Percentiles rank a stretch among this genome's conserved stretches.
These are phyloP conservation scores for Ramaria sp. DNA, from an alignment of 768 basidiomycete species.

Conservation along the genomic window DNA sequence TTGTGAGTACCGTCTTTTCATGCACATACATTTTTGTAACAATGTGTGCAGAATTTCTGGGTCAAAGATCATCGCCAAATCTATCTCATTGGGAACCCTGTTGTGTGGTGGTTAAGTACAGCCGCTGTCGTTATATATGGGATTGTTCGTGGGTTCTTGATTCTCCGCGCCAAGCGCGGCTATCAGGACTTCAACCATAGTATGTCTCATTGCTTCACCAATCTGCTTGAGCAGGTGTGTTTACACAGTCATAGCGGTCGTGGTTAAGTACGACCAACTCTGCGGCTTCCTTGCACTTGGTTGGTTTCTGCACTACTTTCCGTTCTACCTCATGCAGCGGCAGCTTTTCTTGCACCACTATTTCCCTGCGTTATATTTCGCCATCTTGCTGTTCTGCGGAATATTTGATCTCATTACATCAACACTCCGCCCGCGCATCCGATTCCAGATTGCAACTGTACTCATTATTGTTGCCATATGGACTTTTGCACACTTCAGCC, in stretches of 20 bases:
- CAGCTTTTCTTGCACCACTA: slow-evolving; percentile 99
- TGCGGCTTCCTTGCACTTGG: slow-evolving; percentile 89
- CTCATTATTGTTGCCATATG: slow-evolving; percentile 64
- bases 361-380: slow-evolving; percentile 92
- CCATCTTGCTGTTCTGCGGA: slow-evolving; percentile 65
- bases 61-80: slow-evolving; percentile 93
- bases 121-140: slow-evolving; percentile 59
- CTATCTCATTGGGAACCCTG: slow-evolving; percentile 89
- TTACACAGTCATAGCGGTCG: slow-evolving; percentile 48
- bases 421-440: slow-evolving; percentile 58
- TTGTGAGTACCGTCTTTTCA: slow-evolving; percentile 48
- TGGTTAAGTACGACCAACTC: slow-evolving; percentile 84
- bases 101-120: slow-evolving; percentile 86
- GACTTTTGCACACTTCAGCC: slow-evolving; percentile 71
- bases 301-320: slow-evolving; percentile 89
- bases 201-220: slow-evolving; percentile 28
- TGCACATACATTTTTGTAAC: slow-evolving; percentile 4
- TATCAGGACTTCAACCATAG: slow-evolving; percentile 88
- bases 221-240: not conserved
- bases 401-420: slow-evolving; percentile 85
- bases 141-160: slow-evolving; percentile 61
- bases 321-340: slow-evolving; percentile 95
- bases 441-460: slow-evolving; percentile 73
- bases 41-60: slow-evolving; percentile 78
- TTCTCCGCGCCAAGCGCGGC: slow-evolving; percentile 85